Conservation (phyloP, 192 early-diverging fungal genomes). For the Phycomyces blakesleeanus region DNA sequence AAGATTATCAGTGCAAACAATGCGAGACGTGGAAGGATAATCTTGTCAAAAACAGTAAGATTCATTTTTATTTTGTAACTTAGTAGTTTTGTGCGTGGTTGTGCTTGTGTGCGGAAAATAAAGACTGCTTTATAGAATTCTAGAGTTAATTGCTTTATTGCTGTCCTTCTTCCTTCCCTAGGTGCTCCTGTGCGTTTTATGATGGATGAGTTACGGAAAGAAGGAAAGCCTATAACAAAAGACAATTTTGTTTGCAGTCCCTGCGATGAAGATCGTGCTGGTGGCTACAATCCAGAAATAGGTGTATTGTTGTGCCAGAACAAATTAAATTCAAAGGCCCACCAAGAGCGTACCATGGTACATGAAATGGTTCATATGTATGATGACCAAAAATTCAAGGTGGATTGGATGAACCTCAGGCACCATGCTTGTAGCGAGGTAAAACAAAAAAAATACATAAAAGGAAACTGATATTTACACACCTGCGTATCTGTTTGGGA, state of each 20-base stretch:
- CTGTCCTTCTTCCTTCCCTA: conserved; percentile 7
- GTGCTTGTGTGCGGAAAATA: no score
- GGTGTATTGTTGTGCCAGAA: conserved; percentile 90
- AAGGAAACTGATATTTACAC: neutral
- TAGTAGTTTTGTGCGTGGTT: no score
- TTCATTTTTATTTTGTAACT: neutral
- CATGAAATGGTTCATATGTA: conserved; percentile 91
- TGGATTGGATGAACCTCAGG: conserved; percentile 69
- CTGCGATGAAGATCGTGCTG: conserved; percentile 79
- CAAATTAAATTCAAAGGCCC: conserved; percentile 69
- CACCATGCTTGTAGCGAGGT: conserved; percentile 82
- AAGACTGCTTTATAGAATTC: no score
- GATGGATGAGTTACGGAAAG: conserved; percentile 68
- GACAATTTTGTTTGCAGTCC: conserved; percentile 74
- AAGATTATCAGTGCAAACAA: conserved; percentile 48
- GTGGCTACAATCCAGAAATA: conserved; percentile 77
- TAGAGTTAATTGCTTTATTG: no score
- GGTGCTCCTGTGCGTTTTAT: conserved; percentile 88
- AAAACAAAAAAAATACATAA: neutral
- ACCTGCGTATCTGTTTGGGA: neutral
- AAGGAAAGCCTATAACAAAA: conserved; percentile 57
- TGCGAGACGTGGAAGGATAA: conserved; percentile 81
- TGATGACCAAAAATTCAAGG: conserved; percentile 69
- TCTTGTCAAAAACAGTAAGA: conserved; percentile 63
- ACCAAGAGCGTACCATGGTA: conserved; percentile 88